Base-by-base conservation (phyloP, 257 asterid genomes). In the Schizonepeta tenuifolia region DNA sequence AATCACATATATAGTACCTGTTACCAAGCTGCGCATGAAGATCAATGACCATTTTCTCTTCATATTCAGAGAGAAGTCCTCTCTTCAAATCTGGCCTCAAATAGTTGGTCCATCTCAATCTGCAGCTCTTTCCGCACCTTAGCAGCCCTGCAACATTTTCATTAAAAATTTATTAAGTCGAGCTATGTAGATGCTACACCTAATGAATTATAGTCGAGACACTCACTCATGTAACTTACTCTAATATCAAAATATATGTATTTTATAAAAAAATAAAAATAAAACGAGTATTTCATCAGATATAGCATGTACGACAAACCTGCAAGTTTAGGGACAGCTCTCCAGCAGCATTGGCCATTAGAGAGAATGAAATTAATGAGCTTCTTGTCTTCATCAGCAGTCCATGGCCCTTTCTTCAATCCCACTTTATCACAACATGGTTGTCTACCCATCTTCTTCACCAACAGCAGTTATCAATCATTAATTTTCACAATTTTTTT, bases 361-460 rank as follows among this genome's bases (percentile, higher is more conserved):
- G 67, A 77, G 67, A 86, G 86, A 10, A 92, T 85, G 86, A 92
- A 92, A 72, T 67, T 82, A 73, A 86, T 85, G 76, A 92, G 92
- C 35, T 86, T 92, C 80, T 80, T 80, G 75, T 92, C 98, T 78
- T 92, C 98, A 5, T 92, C 98, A 70, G 86, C 78, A 21, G 92
- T 90, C 98, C 98, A 92, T 74, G 98, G 86, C 15, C 97, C 97
- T 79, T 86, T 89, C 93, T 92, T 92, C 33, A 91, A 73, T 35
- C 97, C 97, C 51, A 88, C 89, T 82, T 88, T 92, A 15, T 92
- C 97, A 81, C 97, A 92, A 62, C 97, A 92, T 20, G 97, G 97
- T 72, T 84, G 86, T 67, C 97, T 89, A 5, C 97, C 97, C 97
- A 92, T 92, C 17, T 61, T 67, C 63, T 31, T 26, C 21, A 20